Conservation (phyloP, 139 green algal genomes). For the Coccomyxa sp. region DNA sequence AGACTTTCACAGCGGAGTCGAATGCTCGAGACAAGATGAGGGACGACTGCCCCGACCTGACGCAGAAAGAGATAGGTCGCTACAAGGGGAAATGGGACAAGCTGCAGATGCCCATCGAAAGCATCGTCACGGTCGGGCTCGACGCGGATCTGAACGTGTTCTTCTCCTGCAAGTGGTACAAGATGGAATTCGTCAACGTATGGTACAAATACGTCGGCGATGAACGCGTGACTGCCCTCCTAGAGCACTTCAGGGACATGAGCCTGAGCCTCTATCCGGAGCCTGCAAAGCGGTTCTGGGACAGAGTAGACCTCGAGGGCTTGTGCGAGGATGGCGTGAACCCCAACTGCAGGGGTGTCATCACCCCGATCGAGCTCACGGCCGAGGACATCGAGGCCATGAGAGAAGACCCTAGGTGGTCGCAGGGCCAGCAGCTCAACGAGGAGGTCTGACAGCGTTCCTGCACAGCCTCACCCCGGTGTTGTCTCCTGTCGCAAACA, state of each 20-base stretch:
- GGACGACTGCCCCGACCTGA: not conserved
- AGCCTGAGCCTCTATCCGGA: not conserved
- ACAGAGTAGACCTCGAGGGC: not conserved
- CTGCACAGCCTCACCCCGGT: not conserved
- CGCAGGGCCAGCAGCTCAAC: not conserved
- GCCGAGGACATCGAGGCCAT: not conserved
- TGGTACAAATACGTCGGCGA: not conserved
- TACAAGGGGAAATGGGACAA: constrained; percentile 1
- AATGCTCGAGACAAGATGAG: not conserved
- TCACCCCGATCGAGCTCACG: not conserved
- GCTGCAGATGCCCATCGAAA: not conserved
- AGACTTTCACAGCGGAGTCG: not conserved
- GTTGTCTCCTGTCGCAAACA: not conserved
- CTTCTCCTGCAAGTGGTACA: not conserved
- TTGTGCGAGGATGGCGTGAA: not conserved
- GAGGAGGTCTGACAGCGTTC: not conserved
- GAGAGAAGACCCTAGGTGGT: not conserved
- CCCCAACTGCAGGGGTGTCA: not conserved
- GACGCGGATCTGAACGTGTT: not conserved
- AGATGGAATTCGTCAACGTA: not conserved
- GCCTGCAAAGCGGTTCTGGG: not conserved
- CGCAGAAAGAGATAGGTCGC: not conserved
- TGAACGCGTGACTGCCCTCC: not conserved
- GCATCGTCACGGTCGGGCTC: not conserved
- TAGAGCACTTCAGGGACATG: not conserved